Evolutionary conservation across 2,329 filamentous ascomycete species (phyloP).

Genomic region (Xylaria sp.): DNA sequence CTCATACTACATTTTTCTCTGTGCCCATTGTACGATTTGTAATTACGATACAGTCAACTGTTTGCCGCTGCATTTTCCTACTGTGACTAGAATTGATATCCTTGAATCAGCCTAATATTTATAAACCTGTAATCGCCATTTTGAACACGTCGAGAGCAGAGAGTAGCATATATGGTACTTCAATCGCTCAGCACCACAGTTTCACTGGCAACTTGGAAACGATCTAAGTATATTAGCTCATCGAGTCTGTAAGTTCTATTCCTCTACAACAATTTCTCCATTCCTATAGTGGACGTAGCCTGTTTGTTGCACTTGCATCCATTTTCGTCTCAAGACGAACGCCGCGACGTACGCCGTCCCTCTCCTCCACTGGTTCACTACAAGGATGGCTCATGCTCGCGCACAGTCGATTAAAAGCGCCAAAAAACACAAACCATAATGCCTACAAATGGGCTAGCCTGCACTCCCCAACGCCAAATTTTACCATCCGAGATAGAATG

Average conservation of each 20-base stretch:
- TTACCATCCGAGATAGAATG: slow-evolving; percentile 20
- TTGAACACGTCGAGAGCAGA: neutral
- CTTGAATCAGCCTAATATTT: neutral
- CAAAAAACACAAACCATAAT: neutral
- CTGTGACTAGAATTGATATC: neutral
- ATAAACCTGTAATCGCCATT: neutral
- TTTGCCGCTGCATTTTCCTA: neutral
- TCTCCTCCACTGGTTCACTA: neutral
- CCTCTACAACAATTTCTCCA: neutral
- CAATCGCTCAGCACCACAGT: neutral
- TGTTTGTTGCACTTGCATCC: neutral
- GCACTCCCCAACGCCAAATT: slow-evolving; percentile 34
- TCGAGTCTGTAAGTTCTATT: neutral
- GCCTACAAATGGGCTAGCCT: slow-evolving; percentile 16
- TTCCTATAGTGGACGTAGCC: neutral
- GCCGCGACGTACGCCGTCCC: neutral
- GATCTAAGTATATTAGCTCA: neutral
- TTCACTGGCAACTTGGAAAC: neutral
- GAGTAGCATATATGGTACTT: neutral
- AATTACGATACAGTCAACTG: slow-evolving; percentile 19
- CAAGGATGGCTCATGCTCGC: neutral
- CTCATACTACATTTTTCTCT: slow-evolving; percentile 29
- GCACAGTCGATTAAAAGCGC: slow-evolving; percentile 3
- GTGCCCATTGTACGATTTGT: slow-evolving; percentile 29
- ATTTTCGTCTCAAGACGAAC: neutral